These are phyloP conservation scores for Mycena maculata DNA, from an alignment of 768 basidiomycete genomes.

Conservation along the genomic window DNA sequence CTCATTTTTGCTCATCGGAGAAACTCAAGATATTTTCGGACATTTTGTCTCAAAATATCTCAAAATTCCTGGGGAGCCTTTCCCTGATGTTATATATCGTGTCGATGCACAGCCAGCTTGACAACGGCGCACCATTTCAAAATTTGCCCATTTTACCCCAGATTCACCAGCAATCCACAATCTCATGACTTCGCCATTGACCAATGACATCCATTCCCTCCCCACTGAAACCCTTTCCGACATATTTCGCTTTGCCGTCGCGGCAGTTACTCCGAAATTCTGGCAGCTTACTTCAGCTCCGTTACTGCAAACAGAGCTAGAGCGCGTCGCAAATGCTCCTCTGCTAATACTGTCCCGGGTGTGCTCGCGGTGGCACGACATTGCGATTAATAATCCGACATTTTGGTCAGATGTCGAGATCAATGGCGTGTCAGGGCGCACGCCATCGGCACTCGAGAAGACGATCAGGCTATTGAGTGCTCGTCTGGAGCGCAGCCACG, in stretches of 20 bases:
- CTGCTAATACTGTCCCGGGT: constrained; percentile 7
- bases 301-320: constrained; percentile 3
- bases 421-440: not conserved
- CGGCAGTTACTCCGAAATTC: constrained; percentile 5
- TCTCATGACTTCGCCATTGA: not conserved
- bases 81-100: not conserved
- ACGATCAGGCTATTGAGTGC: not conserved
- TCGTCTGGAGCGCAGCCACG: not conserved
- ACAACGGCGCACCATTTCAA: not conserved
- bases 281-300: not conserved
- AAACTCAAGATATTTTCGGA: too few relatives aligned
- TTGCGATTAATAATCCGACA: not conserved
- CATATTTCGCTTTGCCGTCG: not conserved
- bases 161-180: not conserved
- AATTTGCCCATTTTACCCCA: not conserved
- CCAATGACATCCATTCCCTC: not conserved
- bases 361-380: constrained; percentile 4
- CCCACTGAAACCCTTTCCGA: constrained; percentile 10
- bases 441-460: not conserved
- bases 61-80: too few relatives aligned
- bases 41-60: too few relatives aligned
- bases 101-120: not conserved
- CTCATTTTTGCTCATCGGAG: too few relatives aligned
- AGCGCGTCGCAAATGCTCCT: constrained; percentile 9
- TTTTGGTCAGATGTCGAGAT: constrained; percentile 1